Evolutionary conservation across 139 green algal genomes (phyloP).

Genomic region (Chlamydomonas urium): DNA sequence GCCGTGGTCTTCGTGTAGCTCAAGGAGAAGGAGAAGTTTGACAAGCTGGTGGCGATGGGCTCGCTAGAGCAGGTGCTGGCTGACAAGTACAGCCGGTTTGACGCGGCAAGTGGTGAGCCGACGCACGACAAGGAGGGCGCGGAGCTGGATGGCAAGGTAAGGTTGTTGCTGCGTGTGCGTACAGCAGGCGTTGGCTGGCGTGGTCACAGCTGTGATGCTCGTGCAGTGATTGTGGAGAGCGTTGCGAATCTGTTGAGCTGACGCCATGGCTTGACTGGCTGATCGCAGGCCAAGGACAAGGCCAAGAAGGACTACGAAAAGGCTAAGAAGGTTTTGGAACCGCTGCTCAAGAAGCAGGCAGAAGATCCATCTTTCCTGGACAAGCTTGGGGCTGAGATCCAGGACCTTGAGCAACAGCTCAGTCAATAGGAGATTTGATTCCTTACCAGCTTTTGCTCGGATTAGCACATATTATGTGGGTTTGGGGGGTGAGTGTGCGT

Average conservation of each 20-base stretch:
- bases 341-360: conserved; percentile 53
- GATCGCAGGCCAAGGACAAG: conserved; percentile 65
- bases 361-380: conserved; percentile 40
- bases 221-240: conserved; percentile 2
- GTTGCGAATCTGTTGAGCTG: background rate
- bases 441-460: too few species aligned
- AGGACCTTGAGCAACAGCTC: too few species aligned
- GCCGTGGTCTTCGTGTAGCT: background rate
- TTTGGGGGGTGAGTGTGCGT: too few species aligned
- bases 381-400: conserved; percentile 33
- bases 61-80: conserved; percentile 37
- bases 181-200: background rate
- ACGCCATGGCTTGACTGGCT: too few species aligned
- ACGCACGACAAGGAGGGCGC: conserved; percentile 76
- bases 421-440: too few species aligned
- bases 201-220: background rate
- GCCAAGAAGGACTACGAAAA: conserved; percentile 77
- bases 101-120: conserved; percentile 63
- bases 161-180: too few species aligned
- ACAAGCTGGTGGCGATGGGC: conserved; percentile 54
- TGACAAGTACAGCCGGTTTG: conserved; percentile 67
- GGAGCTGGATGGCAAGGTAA: conserved; percentile 69
- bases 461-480: too few species aligned
- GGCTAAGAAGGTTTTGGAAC: conserved; percentile 52
- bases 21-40: conserved; percentile 67